phyloP scores from a whole-genome alignment of 352 stramenopile species.

The Globisporangium cylindrosporum region DNA sequence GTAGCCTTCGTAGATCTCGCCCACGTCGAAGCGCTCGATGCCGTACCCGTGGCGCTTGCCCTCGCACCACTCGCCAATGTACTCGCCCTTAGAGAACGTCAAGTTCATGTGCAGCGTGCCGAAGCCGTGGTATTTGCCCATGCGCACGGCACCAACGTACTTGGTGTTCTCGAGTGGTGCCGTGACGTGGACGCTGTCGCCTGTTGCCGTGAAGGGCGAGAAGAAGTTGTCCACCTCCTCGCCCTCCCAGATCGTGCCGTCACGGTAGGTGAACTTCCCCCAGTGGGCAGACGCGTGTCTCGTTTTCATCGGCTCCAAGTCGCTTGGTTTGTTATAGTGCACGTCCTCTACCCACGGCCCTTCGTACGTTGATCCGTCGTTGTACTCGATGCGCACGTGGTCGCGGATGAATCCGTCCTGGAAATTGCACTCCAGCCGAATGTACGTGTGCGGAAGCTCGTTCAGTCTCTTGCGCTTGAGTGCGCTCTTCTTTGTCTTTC shows the following conservation, averaged over 20 bases:
- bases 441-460: slow-evolving; percentile 64
- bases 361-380: slow-evolving; percentile 78
- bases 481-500: neutral
- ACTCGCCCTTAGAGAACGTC: slow-evolving; percentile 62
- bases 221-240: slow-evolving; percentile 82
- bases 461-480: slow-evolving; percentile 19
- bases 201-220: slow-evolving; percentile 63
- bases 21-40: slow-evolving; percentile 72
- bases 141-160: slow-evolving; percentile 53
- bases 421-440: slow-evolving; percentile 72
- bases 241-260: slow-evolving; percentile 74
- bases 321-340: slow-evolving; percentile 41
- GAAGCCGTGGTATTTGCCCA: slow-evolving; percentile 70
- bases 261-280: slow-evolving; percentile 71
- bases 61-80: slow-evolving; percentile 81
- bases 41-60: slow-evolving; percentile 78
- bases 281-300: slow-evolving; percentile 38
- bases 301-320: slow-evolving; percentile 59
- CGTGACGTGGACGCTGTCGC: slow-evolving; percentile 53
- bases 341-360: slow-evolving; percentile 73
- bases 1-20: slow-evolving; percentile 78
- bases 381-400: slow-evolving; percentile 69
- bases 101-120: slow-evolving; percentile 63
- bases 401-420: slow-evolving; percentile 61
- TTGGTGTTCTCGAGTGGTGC: slow-evolving; percentile 36